These are phyloP conservation scores for Myriangium duriaei DNA, from an alignment of 2,329 filamentous ascomycete genomes.

Conservation along the genomic window DNA sequence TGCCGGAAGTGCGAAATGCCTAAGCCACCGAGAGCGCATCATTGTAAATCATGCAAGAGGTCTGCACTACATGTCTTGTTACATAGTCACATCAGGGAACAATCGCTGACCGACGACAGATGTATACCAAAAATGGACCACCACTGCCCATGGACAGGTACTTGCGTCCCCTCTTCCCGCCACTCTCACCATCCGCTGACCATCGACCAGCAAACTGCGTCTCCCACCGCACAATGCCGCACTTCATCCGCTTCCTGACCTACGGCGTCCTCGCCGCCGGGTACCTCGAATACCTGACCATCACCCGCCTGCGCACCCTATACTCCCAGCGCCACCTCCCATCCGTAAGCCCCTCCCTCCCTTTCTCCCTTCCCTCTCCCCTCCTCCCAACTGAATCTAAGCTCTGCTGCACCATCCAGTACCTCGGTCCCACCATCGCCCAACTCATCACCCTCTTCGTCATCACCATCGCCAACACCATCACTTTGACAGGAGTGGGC, in stretches of 20 bases:
- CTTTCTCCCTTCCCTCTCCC: not conserved
- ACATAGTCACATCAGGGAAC: no score
- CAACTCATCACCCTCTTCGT: slow-evolving; percentile 51
- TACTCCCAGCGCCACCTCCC: slow-evolving; percentile 57
- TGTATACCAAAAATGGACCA: slow-evolving; percentile 72
- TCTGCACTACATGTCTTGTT: slow-evolving; percentile 17
- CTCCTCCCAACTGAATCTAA: slow-evolving; percentile 11
- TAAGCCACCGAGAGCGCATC: slow-evolving; percentile 68
- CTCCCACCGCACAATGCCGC: slow-evolving; percentile 66
- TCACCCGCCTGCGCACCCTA: slow-evolving; percentile 43
- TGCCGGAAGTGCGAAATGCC: slow-evolving; percentile 63
- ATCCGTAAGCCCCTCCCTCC: slow-evolving; percentile 30
- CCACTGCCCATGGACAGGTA: slow-evolving; percentile 70
- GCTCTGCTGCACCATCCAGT: slow-evolving; percentile 27
- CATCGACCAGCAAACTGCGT: slow-evolving; percentile 53
- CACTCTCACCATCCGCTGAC: not conserved
- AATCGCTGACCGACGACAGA: slow-evolving; percentile 5
- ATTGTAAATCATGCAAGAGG: slow-evolving; percentile 65
- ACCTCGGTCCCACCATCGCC: slow-evolving; percentile 53
- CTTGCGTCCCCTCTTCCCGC: slow-evolving; percentile 12
- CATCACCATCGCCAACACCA: slow-evolving; percentile 44
- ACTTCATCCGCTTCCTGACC: slow-evolving; percentile 67
- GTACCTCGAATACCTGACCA: slow-evolving; percentile 51
- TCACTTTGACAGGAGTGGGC: slow-evolving; percentile 48
- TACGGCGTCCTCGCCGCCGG: slow-evolving; percentile 53